Evolutionary conservation across 805 yeast species (phyloP).

Genomic region (Starmerella khaoyaiensis): DNA sequence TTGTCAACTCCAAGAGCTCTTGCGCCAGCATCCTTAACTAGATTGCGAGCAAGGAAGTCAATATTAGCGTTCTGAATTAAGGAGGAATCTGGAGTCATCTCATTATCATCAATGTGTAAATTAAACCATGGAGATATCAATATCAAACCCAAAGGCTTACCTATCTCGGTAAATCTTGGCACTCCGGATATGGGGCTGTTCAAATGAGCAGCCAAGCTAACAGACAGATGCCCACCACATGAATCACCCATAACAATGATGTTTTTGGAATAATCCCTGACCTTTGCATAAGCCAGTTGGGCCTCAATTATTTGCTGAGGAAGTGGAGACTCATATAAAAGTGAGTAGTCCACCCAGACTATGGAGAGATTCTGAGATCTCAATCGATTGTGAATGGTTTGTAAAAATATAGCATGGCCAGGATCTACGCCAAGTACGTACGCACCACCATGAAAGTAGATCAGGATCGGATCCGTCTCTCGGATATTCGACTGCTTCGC

Average conservation of each 20-base stretch:
- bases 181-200: constrained; percentile 4
- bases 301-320: constrained; percentile 24
- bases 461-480: constrained; percentile 19
- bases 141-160: constrained; percentile 1
- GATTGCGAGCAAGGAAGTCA: neutral
- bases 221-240: constrained; percentile 25
- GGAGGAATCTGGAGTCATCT: neutral
- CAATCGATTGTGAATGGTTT: constrained; percentile 4
- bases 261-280: constrained; percentile 15
- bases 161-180: neutral
- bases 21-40: neutral
- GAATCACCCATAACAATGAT: constrained; percentile 26
- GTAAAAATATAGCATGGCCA: constrained; percentile 5
- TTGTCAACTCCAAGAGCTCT: neutral
- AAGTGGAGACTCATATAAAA: constrained; percentile 15
- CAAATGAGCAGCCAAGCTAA: constrained; percentile 12
- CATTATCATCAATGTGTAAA: neutral
- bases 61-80: neutral
- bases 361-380: constrained; percentile 19
- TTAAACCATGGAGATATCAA: constrained; percentile 5
- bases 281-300: constrained; percentile 14
- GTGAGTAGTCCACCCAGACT: constrained; percentile 24
- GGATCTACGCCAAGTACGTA: constrained; percentile 10
- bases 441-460: constrained; percentile 23
- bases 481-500: constrained; percentile 15